These are phyloP conservation scores for Cenococcum geophilum DNA, from an alignment of 495 filamentous ascomycete species.

Conservation along the genomic window DNA sequence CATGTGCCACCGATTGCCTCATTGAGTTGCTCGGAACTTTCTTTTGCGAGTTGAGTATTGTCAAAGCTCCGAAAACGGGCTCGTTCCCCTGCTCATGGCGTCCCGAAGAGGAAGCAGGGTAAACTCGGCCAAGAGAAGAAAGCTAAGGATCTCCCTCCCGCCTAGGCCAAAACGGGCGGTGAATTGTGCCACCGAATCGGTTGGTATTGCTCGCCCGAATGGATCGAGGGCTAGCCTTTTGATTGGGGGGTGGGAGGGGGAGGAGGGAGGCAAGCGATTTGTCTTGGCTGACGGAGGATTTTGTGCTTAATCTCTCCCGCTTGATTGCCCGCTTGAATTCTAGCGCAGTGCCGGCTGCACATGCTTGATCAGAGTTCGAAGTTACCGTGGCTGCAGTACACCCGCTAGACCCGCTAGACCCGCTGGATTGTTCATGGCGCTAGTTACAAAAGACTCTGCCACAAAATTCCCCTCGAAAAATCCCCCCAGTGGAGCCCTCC, in stretches of 20 bases:
- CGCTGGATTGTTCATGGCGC: too few species aligned
- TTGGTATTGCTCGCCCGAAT: too few species aligned
- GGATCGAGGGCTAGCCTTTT: too few species aligned
- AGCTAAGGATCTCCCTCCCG: neutral
- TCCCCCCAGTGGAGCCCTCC: too few species aligned
- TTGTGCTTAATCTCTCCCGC: slow-evolving; percentile 23
- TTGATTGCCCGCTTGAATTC: slow-evolving; percentile 22
- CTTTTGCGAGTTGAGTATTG: neutral
- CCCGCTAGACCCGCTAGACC: too few species aligned
- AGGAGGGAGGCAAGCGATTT: too few species aligned
- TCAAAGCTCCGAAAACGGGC: neutral
- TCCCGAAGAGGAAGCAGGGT: neutral
- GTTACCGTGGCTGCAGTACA: slow-evolving; percentile 21
- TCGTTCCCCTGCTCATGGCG: neutral
- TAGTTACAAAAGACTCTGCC: too few species aligned
- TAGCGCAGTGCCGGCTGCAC: slow-evolving; percentile 13
- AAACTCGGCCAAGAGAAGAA: neutral
- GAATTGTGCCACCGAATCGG: neutral
- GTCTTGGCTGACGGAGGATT: slow-evolving; percentile 18
- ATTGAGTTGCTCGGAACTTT: neutral
- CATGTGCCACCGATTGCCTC: neutral
- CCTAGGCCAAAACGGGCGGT: neutral
- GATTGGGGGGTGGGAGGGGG: too few species aligned
- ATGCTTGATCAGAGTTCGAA: slow-evolving; percentile 10
- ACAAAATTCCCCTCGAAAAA: too few species aligned